A percentile compares a stretch with the other conserved stretches of the same genome.
These are phyloP conservation scores for Aspergillus phoenicis DNA, from an alignment of 2,329 filamentous ascomycete species.

Conservation along the genomic window DNA sequence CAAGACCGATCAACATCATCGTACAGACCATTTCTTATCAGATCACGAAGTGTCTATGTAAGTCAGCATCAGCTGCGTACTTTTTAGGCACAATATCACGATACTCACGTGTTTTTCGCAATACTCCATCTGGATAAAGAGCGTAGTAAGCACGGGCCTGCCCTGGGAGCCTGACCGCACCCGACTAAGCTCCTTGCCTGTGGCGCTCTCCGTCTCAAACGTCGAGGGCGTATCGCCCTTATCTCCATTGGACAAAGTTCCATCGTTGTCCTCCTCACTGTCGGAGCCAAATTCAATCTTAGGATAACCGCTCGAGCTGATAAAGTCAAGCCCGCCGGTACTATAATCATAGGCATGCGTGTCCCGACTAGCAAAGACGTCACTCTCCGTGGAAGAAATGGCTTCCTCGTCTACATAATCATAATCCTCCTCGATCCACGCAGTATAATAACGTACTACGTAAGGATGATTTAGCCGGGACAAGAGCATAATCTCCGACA, in stretches of 20 bases:
- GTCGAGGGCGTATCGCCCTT: conserved; percentile 27
- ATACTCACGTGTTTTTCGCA: conserved; percentile 78
- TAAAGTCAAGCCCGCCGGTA: conserved; percentile 85
- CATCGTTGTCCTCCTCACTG: conserved; percentile 49
- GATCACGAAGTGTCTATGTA: conserved; percentile 74
- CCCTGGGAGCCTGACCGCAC: conserved; percentile 52
- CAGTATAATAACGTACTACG: conserved; percentile 88
- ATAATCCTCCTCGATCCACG: conserved; percentile 79
- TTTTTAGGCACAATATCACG: not conserved
- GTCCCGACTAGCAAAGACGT: conserved; percentile 44
- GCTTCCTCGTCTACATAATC: conserved; percentile 45
- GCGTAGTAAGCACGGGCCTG: conserved; percentile 66
- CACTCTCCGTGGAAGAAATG: conserved; percentile 57
- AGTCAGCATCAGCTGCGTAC: conserved; percentile 16
- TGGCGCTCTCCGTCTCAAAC: conserved; percentile 27
- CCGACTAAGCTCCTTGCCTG: conserved; percentile 41
- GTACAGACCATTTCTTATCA: conserved; percentile 75
- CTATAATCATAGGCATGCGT: conserved; percentile 62
- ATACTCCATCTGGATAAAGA: conserved; percentile 99
- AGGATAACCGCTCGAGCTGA: conserved; percentile 79
- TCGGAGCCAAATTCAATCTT: conserved; percentile 74
- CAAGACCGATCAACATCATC: conserved; percentile 78
- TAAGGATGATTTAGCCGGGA: conserved; percentile 91
- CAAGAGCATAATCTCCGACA: conserved; percentile 85
- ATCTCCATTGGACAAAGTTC: conserved; percentile 39